Base-by-base conservation (phyloP, 495 filamentous ascomycete species). In the Trypethelium eluteriae region DNA sequence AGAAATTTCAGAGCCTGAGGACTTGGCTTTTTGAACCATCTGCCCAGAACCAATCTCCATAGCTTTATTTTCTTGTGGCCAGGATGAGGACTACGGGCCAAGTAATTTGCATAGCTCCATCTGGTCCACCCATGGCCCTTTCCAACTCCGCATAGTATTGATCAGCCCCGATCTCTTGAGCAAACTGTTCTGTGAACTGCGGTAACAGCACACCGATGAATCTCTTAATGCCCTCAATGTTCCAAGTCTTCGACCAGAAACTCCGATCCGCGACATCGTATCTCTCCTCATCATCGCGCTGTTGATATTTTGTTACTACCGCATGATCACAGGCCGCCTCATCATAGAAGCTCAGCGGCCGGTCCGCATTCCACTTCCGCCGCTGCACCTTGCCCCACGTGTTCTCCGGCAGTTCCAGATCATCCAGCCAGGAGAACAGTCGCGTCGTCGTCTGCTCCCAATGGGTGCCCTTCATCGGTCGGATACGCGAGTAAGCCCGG, bases 311-410 rank as follows among this genome's bases (percentile, higher is more conserved):
- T 32, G 53, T 59, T 32, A 59, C 53, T 0, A 59, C 53, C 7
- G 32, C 53, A 59, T 59, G 53, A 59, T 59, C 53, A 36, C 53
- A 59, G 25, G 53, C 53, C 18, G 53, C 53, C 32, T 59, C 53
- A 36, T 59, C 53, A 36, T 59, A 59, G 32, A 59, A 59, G 32
- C 53, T 59, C 18, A 59, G 4, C 32, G 53, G 53, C 14, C 53
- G 53, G 18, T 59, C 53, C 18, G 53, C 53, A 59, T 59, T 59
- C 53, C 53, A 59, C 2, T 59, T 59, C 5, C 32, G 53, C 18
- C 53, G n/a, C 53, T 59, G 53, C 14, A 59, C 53, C 53, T 36
- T 34, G 4, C 18, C 32, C 53, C 53, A 59, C 2, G 53, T 59
- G 3, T 36, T 32, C 32, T 35, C 18, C 32, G 53, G 25, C 32